phyloP scores from a whole-genome alignment of 176 grass and related monocot species.

The Poa pratensis region DNA sequence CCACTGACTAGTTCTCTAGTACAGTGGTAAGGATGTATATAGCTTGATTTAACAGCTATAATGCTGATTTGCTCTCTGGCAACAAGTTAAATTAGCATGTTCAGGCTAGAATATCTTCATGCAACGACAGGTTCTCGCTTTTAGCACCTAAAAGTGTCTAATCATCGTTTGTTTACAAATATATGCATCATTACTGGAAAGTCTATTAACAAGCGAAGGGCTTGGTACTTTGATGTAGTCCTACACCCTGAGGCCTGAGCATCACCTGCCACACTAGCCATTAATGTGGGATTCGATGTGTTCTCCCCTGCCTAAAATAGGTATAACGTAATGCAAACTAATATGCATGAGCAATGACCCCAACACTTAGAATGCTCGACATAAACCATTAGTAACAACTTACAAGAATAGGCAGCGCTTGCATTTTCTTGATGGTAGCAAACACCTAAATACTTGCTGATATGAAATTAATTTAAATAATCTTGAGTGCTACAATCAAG shows the following conservation, averaged over 20 bases:
- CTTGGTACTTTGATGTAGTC: not conserved
- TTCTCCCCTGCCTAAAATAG: conserved; percentile 4
- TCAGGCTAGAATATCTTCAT: not conserved
- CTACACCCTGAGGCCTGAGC: not conserved
- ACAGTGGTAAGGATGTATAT: not conserved
- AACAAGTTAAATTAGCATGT: not conserved
- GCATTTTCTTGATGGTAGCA: not conserved
- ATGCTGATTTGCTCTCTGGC: not conserved
- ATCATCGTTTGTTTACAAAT: not conserved
- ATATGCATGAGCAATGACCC: not conserved
- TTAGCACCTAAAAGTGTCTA: not conserved
- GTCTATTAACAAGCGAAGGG: not conserved
- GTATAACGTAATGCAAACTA: not conserved
- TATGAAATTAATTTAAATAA: conserved; percentile 13
- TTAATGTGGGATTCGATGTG: not conserved
- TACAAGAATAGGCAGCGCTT: not conserved
- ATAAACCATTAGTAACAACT: not conserved
- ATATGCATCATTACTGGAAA: not conserved
- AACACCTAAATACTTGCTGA: not conserved
- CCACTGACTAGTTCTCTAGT: not conserved
- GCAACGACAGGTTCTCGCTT: not conserved
- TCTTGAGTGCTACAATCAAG: not conserved
- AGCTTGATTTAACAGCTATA: not conserved
- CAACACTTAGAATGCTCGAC: not conserved
- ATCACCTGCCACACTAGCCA: not conserved